Conservation (phyloP, 148 eudicot species). For the Talinum fruticosum region DNA sequence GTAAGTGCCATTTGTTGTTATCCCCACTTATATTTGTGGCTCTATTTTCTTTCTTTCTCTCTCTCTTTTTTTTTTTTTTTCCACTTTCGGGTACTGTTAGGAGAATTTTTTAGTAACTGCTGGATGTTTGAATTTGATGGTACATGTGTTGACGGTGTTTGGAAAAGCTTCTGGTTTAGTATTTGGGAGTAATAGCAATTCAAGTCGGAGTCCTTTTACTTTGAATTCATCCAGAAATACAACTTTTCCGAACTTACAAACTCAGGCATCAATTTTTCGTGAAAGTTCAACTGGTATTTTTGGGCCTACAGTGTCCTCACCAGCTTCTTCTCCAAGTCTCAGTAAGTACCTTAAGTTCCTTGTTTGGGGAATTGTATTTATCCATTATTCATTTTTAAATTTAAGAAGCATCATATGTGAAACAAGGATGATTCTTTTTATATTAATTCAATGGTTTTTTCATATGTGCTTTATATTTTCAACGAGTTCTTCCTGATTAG, state of each 20-base stretch:
- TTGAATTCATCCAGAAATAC: conserved; percentile 9
- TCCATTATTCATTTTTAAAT: not conserved
- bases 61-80: not conserved
- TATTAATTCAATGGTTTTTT: too few species aligned
- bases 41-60: not conserved
- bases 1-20: conserved; percentile 14
- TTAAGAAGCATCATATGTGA: not conserved
- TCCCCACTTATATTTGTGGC: not conserved
- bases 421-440: not conserved
- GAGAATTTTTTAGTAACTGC: not conserved
- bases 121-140: not conserved
- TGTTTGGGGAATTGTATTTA: not conserved
- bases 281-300: conserved; percentile 22
- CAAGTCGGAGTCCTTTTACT: conserved; percentile 10
- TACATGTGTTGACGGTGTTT: conserved; percentile 13
- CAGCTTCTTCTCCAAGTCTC: conserved; percentile 19
- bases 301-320: conserved; percentile 2
- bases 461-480: too few species aligned
- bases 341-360: conserved; percentile 10
- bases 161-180: conserved; percentile 10
- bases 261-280: conserved; percentile 18
- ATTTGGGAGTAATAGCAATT: conserved; percentile 9
- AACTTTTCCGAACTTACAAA: conserved; percentile 16
- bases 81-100: not conserved
- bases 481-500: not conserved